Percentiles rank a stretch among this genome's conserved stretches.
Conservation (phyloP, 805 yeast species). For the Torulaspora quercuum region DNA sequence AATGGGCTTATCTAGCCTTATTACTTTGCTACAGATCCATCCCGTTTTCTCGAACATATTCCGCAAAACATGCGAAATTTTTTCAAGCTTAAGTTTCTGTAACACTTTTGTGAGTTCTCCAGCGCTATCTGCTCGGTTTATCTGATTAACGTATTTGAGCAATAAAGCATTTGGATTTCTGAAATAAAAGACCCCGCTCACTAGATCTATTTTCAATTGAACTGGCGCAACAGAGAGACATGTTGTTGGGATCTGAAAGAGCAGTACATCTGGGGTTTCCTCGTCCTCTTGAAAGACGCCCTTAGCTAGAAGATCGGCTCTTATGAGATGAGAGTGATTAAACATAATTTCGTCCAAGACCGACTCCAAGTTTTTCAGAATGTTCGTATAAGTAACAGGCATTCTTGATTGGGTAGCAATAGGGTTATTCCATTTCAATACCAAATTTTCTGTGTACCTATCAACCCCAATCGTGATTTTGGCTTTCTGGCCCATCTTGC, state of each 20-base stretch:
- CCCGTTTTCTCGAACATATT: conserved; percentile 39
- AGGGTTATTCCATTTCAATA: conserved; percentile 34
- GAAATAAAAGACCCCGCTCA: conserved; percentile 34
- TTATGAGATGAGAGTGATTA: conserved; percentile 35
- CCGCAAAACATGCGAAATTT: conserved; percentile 29
- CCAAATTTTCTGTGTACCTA: conserved; percentile 23
- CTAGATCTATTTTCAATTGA: conserved; percentile 34
- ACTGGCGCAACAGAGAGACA: conserved; percentile 33
- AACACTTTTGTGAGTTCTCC: conserved; percentile 29
- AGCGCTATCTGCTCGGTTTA: conserved; percentile 30
- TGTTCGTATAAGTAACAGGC: conserved; percentile 26
- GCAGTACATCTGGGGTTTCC: conserved; percentile 29
- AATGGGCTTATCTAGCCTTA: conserved; percentile 26
- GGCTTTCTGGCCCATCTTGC: conserved; percentile 32
- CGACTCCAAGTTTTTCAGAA: conserved; percentile 30
- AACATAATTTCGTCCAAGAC: conserved; percentile 37
- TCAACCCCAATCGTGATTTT: conserved; percentile 33
- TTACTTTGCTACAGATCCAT: conserved; percentile 34
- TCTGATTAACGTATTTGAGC: conserved; percentile 27
- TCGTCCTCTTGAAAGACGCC: conserved; percentile 34
- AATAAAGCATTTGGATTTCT: conserved; percentile 34
- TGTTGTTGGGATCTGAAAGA: conserved; percentile 36
- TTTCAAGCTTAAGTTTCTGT: conserved; percentile 33
- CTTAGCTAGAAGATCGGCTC: conserved; percentile 30
- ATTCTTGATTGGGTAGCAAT: conserved; percentile 19